These are phyloP conservation scores for Fusarium praegraminearum DNA, from an alignment of 2,329 filamentous ascomycete genomes.

Conservation along the genomic window DNA sequence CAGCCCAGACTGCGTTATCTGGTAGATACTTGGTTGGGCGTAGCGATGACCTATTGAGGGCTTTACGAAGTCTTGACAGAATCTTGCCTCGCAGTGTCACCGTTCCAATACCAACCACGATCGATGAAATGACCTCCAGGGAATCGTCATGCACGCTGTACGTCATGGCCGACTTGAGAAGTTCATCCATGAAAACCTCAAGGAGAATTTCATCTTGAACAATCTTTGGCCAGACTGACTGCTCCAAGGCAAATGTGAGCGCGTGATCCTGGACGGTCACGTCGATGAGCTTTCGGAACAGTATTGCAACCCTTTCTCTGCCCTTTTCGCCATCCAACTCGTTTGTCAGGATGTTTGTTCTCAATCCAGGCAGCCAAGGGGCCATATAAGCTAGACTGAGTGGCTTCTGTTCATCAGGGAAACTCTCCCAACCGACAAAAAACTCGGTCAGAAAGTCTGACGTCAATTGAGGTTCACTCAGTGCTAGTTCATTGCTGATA, in stretches of 20 bases:
- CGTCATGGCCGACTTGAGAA: constrained; percentile 71
- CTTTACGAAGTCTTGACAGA: constrained; percentile 73
- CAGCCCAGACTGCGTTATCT: constrained; percentile 76
- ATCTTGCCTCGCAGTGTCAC: constrained; percentile 74
- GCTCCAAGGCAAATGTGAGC: constrained; percentile 71
- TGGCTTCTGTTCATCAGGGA: constrained; percentile 74
- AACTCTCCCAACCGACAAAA: constrained; percentile 78
- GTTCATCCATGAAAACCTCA: constrained; percentile 75
- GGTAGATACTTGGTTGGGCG: constrained; percentile 73
- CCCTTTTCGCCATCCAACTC: constrained; percentile 75
- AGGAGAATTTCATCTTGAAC: constrained; percentile 73
- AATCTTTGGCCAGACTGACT: constrained; percentile 74
- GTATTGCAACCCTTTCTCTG: constrained; percentile 71
- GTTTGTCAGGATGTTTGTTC: constrained; percentile 68
- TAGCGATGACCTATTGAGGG: constrained; percentile 74
- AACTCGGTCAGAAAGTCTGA: constrained; percentile 79
- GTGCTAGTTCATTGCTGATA: constrained; percentile 73
- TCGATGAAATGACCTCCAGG: constrained; percentile 70
- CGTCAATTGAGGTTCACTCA: constrained; percentile 74
- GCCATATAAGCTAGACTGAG: constrained; percentile 77
- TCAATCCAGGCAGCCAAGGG: constrained; percentile 73
- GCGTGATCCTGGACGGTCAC: constrained; percentile 71
- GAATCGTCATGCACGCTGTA: constrained; percentile 70
- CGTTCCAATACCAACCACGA: constrained; percentile 72
- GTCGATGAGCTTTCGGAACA: constrained; percentile 76